A percentile compares a stretch with the other conserved stretches of the same genome.
Conservation (phyloP, 2,329 filamentous ascomycete species). For the Tothia fuscella region DNA sequence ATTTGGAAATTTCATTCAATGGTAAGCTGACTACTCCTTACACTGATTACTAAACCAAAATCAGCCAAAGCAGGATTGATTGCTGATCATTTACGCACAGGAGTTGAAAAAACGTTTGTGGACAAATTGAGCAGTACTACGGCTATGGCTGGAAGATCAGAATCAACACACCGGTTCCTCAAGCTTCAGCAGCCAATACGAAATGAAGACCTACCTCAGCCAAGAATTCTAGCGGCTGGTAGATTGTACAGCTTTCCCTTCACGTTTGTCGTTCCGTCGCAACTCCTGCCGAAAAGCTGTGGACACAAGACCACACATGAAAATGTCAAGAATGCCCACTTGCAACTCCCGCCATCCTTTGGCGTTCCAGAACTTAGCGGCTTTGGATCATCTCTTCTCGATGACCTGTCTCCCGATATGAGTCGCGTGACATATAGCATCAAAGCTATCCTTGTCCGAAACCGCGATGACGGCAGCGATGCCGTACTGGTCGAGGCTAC, state of each 20-base stretch:
- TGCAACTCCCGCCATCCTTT: slow-evolving; percentile 48
- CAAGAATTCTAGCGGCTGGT: slow-evolving; percentile 42
- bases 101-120: slow-evolving; percentile 39
- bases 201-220: slow-evolving; percentile 39
- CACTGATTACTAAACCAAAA: background rate
- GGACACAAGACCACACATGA: slow-evolving; percentile 39
- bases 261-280: slow-evolving; percentile 49
- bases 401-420: slow-evolving; percentile 54
- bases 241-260: slow-evolving; percentile 49
- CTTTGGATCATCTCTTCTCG: slow-evolving; percentile 38
- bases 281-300: slow-evolving; percentile 48
- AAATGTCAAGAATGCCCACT: slow-evolving; percentile 43
- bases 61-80: background rate
- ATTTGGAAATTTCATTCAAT: slow-evolving; percentile 46
- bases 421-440: slow-evolving; percentile 46
- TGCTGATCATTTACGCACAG: slow-evolving; percentile 20
- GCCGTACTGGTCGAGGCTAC: slow-evolving; percentile 37
- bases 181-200: slow-evolving; percentile 49
- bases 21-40: too few species aligned
- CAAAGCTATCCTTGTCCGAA: slow-evolving; percentile 32
- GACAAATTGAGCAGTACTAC: slow-evolving; percentile 42
- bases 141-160: slow-evolving; percentile 36
- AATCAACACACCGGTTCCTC: slow-evolving; percentile 49
- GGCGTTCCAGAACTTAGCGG: slow-evolving; percentile 45
- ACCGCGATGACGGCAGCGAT: slow-evolving; percentile 25